Conservation (phyloP, 768 basidiomycete species). For the Naganishia kalamii region DNA sequence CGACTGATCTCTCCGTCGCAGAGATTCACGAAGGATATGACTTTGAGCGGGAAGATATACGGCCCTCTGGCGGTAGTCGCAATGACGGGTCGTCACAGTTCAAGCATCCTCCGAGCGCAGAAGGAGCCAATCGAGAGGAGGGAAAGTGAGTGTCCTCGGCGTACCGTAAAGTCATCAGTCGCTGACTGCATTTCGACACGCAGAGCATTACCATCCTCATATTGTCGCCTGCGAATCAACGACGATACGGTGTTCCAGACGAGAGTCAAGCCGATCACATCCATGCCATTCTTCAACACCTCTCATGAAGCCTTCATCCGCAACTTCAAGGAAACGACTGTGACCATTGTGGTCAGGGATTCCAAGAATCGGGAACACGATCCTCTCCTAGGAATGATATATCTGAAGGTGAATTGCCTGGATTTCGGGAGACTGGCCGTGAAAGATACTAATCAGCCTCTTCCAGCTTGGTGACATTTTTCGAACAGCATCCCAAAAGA, state of each 20-base stretch:
- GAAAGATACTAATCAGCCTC: background rate
- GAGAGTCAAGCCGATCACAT: conserved; percentile 19
- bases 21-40: conserved; percentile 23
- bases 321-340: background rate
- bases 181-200: background rate
- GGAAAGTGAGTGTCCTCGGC: conserved; percentile 2
- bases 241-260: conserved; percentile 20
- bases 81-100: background rate
- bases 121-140: conserved; percentile 13
- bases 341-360: conserved; percentile 14
- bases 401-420: conserved; percentile 11
- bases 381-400: conserved; percentile 16
- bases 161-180: background rate
- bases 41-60: conserved; percentile 10
- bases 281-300: conserved; percentile 18
- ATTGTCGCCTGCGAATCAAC: conserved; percentile 18
- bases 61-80: background rate
- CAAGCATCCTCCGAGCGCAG: conserved; percentile 13
- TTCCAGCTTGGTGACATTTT: conserved; percentile 11
- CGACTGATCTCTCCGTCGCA: background rate
- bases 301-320: conserved; percentile 19
- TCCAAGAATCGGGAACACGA: conserved; percentile 16
- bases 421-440: background rate
- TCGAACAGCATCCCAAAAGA: conserved; percentile 5
- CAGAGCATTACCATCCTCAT: conserved; percentile 17